Base-by-base conservation (phyloP, 805 yeast species). In the Kodamaea fukazawae region DNA sequence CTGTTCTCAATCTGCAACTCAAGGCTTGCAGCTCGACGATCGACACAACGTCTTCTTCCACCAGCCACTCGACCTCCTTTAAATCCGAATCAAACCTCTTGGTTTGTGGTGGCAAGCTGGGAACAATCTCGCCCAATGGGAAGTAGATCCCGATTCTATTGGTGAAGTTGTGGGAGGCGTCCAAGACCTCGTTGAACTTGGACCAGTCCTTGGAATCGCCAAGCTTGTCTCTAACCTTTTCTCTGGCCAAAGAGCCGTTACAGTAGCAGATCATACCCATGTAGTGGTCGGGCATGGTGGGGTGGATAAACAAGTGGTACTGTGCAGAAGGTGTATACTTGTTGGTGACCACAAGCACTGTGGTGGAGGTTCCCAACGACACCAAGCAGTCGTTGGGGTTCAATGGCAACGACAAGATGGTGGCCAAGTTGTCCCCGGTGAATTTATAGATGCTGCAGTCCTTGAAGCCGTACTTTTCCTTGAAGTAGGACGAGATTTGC, bases 201-300 rank as follows among this genome's bases (percentile, higher is more conserved):
- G 70, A 67, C 91, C 91, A 84, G 4, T 17, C 23, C 23, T 16
- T 20, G 14, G 15, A 10, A 4, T 30, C 29, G 6, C 29, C 18
- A 11, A 38, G 16, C 13, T 64, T 67, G 58, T 88, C 83, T 36
- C 93, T 71, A 8, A 88, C 70, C 42, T 73, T 71, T 53, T 89
- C 96, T 47, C 97, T 70, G 0, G 96, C 96, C 35, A 89, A 65
- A 0, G 96, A 76, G 0, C 97, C 96, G 58, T 89, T 89, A 55
- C 95, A 85, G 60, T 89, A 89, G 58, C 97, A 89, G 40, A 90
- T 78, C 97, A 89, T 89, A 15, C 95, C 96, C 96, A 89, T 90
- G 58, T 79, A 89, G 27, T 83, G 79, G 27, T 71, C 72, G 0
- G 77, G 75, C 45, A 85, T 75, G 0, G 95, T 83, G 7, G 97